phyloP scores from a whole-genome alignment of 371 early-diverging fungal species.

The Mucor circinelloides region DNA sequence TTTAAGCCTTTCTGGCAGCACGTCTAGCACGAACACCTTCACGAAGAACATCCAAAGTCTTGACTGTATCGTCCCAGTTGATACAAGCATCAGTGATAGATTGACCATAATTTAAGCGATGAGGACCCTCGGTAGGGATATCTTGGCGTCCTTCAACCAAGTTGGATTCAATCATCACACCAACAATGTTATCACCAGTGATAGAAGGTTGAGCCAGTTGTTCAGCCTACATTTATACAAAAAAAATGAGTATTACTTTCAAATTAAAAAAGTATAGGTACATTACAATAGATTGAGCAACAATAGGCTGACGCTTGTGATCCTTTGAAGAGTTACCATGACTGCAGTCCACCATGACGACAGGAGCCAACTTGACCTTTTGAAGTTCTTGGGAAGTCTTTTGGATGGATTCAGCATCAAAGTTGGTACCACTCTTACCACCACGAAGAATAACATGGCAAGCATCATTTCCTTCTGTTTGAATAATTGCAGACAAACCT shows the following conservation, averaged over 20 bases:
- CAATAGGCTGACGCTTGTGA: constrained; percentile 80
- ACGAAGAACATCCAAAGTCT: constrained; percentile 61
- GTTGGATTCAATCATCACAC: constrained; percentile 87
- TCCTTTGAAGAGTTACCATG: constrained; percentile 88
- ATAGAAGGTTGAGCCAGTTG: constrained; percentile 43
- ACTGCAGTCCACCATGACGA: constrained; percentile 93
- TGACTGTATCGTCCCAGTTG: constrained; percentile 75
- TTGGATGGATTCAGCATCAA: constrained; percentile 69
- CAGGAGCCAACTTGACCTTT: constrained; percentile 62
- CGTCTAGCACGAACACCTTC: constrained; percentile 73
- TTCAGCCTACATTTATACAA: constrained; percentile 18
- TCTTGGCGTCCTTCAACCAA: constrained; percentile 79
- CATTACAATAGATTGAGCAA: constrained; percentile 69
- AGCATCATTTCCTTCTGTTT: constrained; percentile 74
- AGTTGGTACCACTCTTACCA: constrained; percentile 89
- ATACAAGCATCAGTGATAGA: constrained; percentile 86
- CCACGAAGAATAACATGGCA: constrained; percentile 93
- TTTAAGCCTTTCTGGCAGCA: constrained; percentile 33
- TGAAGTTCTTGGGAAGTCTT: constrained; percentile 62
- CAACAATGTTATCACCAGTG: constrained; percentile 67
- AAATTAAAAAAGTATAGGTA: background rate
- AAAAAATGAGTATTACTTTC: background rate
- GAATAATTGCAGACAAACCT: constrained; percentile 90
- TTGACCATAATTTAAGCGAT: constrained; percentile 68
- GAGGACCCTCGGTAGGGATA: constrained; percentile 62